These are phyloP conservation scores for Pleurotus platypus DNA, from an alignment of 768 basidiomycete species.

Conservation along the genomic window DNA sequence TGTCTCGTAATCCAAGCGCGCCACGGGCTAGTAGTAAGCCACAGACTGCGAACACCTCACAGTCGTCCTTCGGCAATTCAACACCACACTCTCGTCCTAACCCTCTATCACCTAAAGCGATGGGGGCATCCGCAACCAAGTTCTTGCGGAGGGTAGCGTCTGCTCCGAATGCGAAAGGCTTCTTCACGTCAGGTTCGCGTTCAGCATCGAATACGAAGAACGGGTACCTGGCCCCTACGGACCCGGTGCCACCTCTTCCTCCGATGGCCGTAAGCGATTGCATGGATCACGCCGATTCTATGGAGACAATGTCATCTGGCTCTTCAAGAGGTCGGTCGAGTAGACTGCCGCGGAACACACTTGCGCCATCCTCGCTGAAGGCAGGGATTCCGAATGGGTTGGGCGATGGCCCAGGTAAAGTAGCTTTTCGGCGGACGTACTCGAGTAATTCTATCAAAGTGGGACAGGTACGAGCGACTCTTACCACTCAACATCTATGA, in stretches of 20 bases:
- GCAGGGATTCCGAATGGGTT: slow-evolving; percentile 43
- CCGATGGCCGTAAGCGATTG: slow-evolving; percentile 42
- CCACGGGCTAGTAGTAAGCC: slow-evolving; percentile 27
- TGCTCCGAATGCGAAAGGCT: slow-evolving; percentile 92
- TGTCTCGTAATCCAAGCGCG: slow-evolving; percentile 19
- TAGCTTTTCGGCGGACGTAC: slow-evolving; percentile 90
- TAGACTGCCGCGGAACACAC: slow-evolving; percentile 35
- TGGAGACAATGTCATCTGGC: slow-evolving; percentile 67
- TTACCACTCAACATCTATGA: slow-evolving; percentile 13
- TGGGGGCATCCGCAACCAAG: slow-evolving; percentile 75
- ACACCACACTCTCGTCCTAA: slow-evolving; percentile 44
- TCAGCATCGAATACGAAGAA: slow-evolving; percentile 67
- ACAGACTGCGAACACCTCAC: slow-evolving; percentile 43
- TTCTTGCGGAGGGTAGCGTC: slow-evolving; percentile 95
- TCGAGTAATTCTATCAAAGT: slow-evolving; percentile 98
- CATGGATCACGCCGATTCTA: slow-evolving; percentile 63
- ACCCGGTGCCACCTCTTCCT: slow-evolving; percentile 54
- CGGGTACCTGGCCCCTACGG: slow-evolving; percentile 72
- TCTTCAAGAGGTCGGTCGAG: slow-evolving; percentile 60
- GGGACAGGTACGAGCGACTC: slow-evolving; percentile 55
- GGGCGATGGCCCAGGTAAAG: slow-evolving; percentile 51
- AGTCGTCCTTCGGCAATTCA: slow-evolving; percentile 37
- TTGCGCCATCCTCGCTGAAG: slow-evolving; percentile 32
- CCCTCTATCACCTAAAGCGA: slow-evolving; percentile 63
- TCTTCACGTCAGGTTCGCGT: slow-evolving; percentile 66